These are phyloP conservation scores for Blastocystis sp. DNA, from an alignment of 352 stramenopile genomes.

Conservation along the genomic window DNA sequence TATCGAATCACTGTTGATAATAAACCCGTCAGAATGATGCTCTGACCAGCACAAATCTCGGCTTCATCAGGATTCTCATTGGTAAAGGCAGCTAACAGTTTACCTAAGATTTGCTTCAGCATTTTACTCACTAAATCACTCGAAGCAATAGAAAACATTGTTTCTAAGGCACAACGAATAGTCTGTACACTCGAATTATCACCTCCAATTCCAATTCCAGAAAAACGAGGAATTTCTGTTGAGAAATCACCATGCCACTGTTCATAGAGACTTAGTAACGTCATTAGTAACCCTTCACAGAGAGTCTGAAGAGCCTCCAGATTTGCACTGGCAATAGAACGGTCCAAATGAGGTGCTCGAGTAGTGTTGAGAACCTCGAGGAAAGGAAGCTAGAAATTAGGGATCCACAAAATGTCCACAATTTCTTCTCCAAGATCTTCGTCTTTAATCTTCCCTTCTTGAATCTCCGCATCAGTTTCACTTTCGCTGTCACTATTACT, in stretches of 20 bases:
- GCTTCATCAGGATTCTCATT: background rate
- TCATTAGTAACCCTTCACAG: background rate
- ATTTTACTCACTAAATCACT: constrained; percentile 25
- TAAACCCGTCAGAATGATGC: constrained; percentile 53
- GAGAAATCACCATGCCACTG: constrained; percentile 55
- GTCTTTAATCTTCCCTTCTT: background rate
- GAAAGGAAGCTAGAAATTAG: constrained; percentile 24
- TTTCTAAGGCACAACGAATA: constrained; percentile 17
- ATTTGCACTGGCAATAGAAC: background rate
- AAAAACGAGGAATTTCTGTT: background rate
- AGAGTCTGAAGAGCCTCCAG: background rate
- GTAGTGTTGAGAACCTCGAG: constrained; percentile 3
- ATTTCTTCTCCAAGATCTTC: constrained; percentile 1
- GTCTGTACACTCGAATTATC: constrained; percentile 25
- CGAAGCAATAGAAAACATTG: background rate
- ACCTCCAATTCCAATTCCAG: constrained; percentile 19
- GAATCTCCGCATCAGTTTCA: background rate
- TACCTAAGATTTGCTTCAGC: constrained; percentile 31
- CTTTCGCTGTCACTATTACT: background rate
- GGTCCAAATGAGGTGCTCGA: background rate
- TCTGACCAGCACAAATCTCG: background rate
- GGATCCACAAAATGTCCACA: background rate
- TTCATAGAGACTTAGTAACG: constrained; percentile 16
- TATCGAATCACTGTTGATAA: constrained; percentile 61
- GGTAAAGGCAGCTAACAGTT: constrained; percentile 17